Base-by-base conservation (phyloP, 1,284 basidiomycete genomes). In the Pholiota adiposa region DNA sequence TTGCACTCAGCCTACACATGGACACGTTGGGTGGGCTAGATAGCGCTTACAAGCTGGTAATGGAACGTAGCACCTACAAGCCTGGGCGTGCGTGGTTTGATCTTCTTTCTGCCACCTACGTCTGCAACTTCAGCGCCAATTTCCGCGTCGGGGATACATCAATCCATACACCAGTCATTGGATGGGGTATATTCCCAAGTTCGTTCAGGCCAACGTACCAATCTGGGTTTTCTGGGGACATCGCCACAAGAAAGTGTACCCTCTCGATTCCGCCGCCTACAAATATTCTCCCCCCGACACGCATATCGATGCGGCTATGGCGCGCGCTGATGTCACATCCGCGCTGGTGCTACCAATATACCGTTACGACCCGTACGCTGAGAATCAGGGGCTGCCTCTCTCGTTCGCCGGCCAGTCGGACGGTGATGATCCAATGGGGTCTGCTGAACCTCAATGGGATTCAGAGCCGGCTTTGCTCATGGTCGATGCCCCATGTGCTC, bases 191-290 rank as follows among this genome's bases (percentile, higher is more conserved):
- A 23, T 59, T 9, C 19, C 18, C 16, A 54, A 59, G 18, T 49
- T 59, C 43, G 21, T 48, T 3, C n/a, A 14, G 1, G 58, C 52
- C 0, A 18, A 34, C 7, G 33, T 59, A 2, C 51, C 58, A 25
- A n/a, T 54, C 8, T 59, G 58, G 58, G 4, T 54, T 6, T 12
- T 59, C 0, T 59, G 52, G 58, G 58, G 58, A 3, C 33, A 31
- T 14, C 12, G 19, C n/a, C 9, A 50, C 11, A 27, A 16, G 5
- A 21, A 2, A 12, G 9, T 21, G 18, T 21, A 25, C 5, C 40
- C 52, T 6, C 2, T 44, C 7, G 41, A 54, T 23, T 2, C 6
- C 27, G 41, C 16, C 14, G 36, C 33, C 2, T 27, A 16, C 9
- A 19, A 27, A 4, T 52, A 38, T 40, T 36, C 18, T 3, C 51